Evolutionary conservation across 768 basidiomycete species (phyloP), one percentile per base, ranked within the genome.

Genomic region (Coprinellus micaceus): DNA sequence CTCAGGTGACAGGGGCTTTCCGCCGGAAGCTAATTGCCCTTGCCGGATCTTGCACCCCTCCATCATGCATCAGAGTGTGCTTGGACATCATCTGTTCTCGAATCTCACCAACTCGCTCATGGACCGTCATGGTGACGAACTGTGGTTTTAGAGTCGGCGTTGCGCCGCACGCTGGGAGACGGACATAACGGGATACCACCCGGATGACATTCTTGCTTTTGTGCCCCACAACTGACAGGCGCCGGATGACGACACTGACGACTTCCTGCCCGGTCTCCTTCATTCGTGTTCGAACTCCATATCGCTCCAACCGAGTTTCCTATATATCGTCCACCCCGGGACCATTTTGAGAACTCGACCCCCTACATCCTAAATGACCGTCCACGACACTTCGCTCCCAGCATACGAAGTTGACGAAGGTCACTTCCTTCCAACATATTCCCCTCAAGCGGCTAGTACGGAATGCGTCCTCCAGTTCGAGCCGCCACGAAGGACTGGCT

Each of bases 381-480:
- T 50, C 25, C 47, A 43, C 25, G 63, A 64, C 47, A 17, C 28
- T 40, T 22, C 53, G 2, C 58, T 62, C 28, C 58, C 63, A 17
- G 54, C 52, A n/a, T 64, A 64, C 56, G 56, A 64, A 46, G 51
- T 61, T 22, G 58, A 61, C 47, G 60, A 61, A 25, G 30, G 45
- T 15, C 61, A 61, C 21, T 50, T 56, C 7, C 57, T 64, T 15
- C 63, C 63, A 10, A 21, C 55, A 3, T 76, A 76, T 59, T 67
- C 72, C 2, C 58, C 65, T 43, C 54, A 50, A 15, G 63, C 71
- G 2, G 52, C 62, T 13, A 65, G 64, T 41, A 65, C 69, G 3
- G 74, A 76, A 60, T 73, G 69, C 57, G 65, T 76, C 15, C 62
- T 76, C 4, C 70, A 72, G 60, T 60, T 66, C 21, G 69, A 67